Evolutionary conservation across 2,329 filamentous ascomycete genomes (phyloP).

Genomic region (Thielaviopsis musarum): DNA sequence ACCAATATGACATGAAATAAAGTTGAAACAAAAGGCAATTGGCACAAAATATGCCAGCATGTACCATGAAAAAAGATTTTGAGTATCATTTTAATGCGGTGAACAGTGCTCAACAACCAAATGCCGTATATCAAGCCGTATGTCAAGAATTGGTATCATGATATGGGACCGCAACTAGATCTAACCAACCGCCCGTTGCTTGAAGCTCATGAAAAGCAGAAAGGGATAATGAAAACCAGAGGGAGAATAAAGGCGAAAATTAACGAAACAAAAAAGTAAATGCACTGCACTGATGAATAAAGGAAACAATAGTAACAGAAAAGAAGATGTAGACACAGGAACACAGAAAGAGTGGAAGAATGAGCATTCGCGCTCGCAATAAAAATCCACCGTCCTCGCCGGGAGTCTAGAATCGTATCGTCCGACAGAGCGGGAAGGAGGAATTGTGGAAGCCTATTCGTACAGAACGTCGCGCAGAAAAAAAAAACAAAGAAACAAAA

Average conservation of each 20-base stretch:
- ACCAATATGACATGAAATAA: too few species aligned
- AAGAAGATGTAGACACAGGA: not conserved
- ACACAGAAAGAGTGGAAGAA: conserved; percentile 1
- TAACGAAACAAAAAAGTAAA: conserved; percentile 7
- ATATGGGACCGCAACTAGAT: conserved; percentile 5
- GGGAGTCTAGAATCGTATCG: not conserved
- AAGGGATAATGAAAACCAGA: not conserved
- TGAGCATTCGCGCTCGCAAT: not conserved
- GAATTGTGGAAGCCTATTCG: conserved; percentile 8
- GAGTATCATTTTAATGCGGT: conserved; percentile 5
- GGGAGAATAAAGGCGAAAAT: not conserved
- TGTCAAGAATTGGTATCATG: conserved; percentile 1
- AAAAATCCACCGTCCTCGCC: not conserved
- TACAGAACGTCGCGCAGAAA: conserved; percentile 7
- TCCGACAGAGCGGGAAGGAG: not conserved
- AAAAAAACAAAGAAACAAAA: conserved; percentile 1
- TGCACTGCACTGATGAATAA: not conserved
- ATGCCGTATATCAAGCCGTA: not conserved
- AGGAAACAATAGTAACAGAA: conserved; percentile 3
- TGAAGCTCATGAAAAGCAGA: conserved; percentile 1
- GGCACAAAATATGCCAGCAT: not conserved
- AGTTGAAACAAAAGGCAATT: too few species aligned
- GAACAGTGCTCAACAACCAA: conserved; percentile 12
- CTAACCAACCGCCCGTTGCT: conserved; percentile 6
- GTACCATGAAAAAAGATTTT: not conserved